Base-by-base conservation (phyloP, 352 stramenopile genomes). In the Phytophthora sp. region DNA sequence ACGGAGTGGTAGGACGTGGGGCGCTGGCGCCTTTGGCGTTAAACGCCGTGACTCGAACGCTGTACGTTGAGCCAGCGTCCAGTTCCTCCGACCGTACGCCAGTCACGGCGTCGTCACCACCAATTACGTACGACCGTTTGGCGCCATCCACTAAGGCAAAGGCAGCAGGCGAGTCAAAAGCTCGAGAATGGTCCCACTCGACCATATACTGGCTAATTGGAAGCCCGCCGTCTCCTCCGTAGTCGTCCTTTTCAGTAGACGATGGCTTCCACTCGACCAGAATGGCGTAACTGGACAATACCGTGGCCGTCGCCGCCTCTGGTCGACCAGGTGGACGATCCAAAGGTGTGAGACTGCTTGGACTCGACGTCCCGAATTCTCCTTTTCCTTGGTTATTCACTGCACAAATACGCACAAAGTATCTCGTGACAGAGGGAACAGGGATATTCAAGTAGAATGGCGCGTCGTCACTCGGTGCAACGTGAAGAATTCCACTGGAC, bases 161-260 rank as follows among this genome's bases (percentile, higher is more conserved):
- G 1, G 82, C 69, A 38, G 92, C 81, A 13, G 96, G 94, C 0
- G 92, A 96, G 45, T 96, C 90, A 72, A 98, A 98, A 23, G 85
- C 78, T 18, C 63, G 60, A 30, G 86, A 94, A 38, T 57, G 84
- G 50, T 98, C 93, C 97, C 97, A 99, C 62, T 99, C 96, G 20
- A 99, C 76, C 71, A 98, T 89, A 73, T 99, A 99, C 55, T 98
- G 85, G 23, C 94, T 96, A 41, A 99, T 97, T 6, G 90, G 76
- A 21, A 95, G 78, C 4, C 96, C 97, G 3, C 95, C 96, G 65
- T 98, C 79, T 4, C 95, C 95, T 7, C 94, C 92, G 67, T 95
- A 99, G 26, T 89, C 90, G 5, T 80, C 72, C 50, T 95, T 88
- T 26, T 94, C 73, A 5, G 76, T 72, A 13, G 89, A 91, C 24